Evolutionary conservation across 768 basidiomycete species (phyloP).

Genomic region (Macrolepiota albuminosa): DNA sequence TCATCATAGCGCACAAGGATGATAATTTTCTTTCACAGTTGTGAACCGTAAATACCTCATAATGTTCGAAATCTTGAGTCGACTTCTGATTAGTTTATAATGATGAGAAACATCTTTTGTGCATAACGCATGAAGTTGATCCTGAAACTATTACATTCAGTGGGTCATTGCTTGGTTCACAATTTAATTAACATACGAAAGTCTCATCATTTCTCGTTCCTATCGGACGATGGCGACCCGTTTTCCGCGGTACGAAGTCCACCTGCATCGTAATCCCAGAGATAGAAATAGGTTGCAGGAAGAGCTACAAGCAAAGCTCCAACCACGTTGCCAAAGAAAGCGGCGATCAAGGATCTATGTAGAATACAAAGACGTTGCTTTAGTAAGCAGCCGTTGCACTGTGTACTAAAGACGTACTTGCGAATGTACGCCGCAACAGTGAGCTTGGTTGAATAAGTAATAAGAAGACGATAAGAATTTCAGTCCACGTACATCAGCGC

Average conservation of each 20-base stretch:
- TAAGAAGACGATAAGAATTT: neutral
- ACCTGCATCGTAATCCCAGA: slow-evolving; percentile 42
- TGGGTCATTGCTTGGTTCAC: neutral
- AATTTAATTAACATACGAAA: neutral
- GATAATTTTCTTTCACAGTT: neutral
- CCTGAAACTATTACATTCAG: neutral
- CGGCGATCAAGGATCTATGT: slow-evolving; percentile 54
- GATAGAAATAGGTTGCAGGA: slow-evolving; percentile 62
- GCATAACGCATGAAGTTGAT: neutral
- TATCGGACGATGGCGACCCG: slow-evolving; percentile 11
- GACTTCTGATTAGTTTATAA: neutral
- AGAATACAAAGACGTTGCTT: neutral
- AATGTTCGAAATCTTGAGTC: too few species aligned
- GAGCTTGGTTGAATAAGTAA: slow-evolving; percentile 27
- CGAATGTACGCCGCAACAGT: slow-evolving; percentile 54
- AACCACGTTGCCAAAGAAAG: slow-evolving; percentile 63
- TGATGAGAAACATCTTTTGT: neutral
- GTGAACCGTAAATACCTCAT: neutral
- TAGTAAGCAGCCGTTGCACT: neutral
- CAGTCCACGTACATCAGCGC: slow-evolving; percentile 47
- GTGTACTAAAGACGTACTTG: slow-evolving; percentile 41
- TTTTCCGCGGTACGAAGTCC: slow-evolving; percentile 37
- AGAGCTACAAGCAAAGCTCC: slow-evolving; percentile 62
- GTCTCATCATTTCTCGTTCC: neutral
- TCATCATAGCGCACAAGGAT: neutral